Base-by-base conservation (phyloP, 768 basidiomycete genomes). In the Tremella yokohamensis region DNA sequence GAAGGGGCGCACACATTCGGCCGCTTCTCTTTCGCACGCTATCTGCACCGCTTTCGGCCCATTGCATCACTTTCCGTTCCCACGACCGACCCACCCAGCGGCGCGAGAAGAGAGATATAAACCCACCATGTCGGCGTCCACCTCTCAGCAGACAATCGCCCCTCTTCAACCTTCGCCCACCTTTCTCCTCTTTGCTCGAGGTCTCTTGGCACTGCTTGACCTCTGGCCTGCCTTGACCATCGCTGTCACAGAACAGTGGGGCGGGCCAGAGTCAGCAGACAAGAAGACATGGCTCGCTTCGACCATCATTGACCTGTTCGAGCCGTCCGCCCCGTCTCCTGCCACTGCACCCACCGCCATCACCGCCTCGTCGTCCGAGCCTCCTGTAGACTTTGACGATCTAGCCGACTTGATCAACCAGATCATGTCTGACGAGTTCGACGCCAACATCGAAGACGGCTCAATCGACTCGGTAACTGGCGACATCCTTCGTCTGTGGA, bases 231-330 rank as follows among this genome's bases (percentile, higher is more conserved):
- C 86, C 2, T 83, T 97, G 24, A 85, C 87, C 40, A 79, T 94
- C 69, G 93, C 92, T 34, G 84, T 97, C 38, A 84, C 87, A 62
- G 84, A 91, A 66, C 78, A 80, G 62, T 94, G 91, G 91, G 93
- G 92, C 24, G 91, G 91, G 2, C 83, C 87, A 18, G 83, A 84
- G 24, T 82, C 83, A 9, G 70, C 76, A 4, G 79, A 82, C 55
- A 96, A 94, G 78, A 84, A 86, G 47, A 87, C 84, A 19, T 93
- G 90, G 89, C 81, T 96, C 16, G 88, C 88, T 11, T 85, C 86
- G 4, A 62, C 61, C 26, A 44, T 78, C 26, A 65, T 77, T 16
- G 77, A 78, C 60, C 64, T 71, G 38, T 78, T 75, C 42, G 77
- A 78, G 86, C 29, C 29, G 29, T 89, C 64, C 86, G n/a, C 15